phyloP scores from a whole-genome alignment of 1,139 yeast genomes.

The Candida smagusa region DNA sequence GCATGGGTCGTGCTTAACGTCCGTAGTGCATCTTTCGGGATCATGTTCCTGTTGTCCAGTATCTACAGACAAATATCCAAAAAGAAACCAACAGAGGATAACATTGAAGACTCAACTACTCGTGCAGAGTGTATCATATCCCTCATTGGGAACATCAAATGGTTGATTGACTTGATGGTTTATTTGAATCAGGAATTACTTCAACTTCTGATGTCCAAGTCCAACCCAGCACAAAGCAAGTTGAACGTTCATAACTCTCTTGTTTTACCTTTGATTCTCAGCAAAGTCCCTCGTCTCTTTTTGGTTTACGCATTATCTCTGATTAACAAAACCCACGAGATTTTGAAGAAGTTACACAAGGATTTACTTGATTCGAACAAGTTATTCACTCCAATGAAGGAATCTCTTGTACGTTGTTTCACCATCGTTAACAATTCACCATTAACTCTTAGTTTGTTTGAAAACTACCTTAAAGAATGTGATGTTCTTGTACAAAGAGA shows the following conservation, averaged over 20 bases:
- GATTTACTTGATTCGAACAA: constrained; percentile 41
- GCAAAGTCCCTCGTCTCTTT: constrained; percentile 69
- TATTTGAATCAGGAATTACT: constrained; percentile 67
- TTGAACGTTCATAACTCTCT: constrained; percentile 32
- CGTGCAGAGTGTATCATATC: constrained; percentile 59
- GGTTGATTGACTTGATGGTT: constrained; percentile 72
- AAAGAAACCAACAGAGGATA: constrained; percentile 48
- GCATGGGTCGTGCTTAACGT: constrained; percentile 71
- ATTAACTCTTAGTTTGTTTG: constrained; percentile 57
- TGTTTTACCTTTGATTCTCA: constrained; percentile 53
- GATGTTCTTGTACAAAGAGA: constrained; percentile 36
- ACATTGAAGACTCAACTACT: constrained; percentile 50
- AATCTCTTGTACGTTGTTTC: constrained; percentile 51
- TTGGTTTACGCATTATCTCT: constrained; percentile 69
- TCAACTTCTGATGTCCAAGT: constrained; percentile 27
- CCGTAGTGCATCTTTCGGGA: constrained; percentile 68
- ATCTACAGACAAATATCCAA: constrained; percentile 55
- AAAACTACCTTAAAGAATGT: constrained; percentile 55
- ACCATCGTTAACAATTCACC: constrained; percentile 55
- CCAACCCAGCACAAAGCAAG: constrained; percentile 19
- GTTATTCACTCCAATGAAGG: constrained; percentile 51
- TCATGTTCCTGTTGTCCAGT: constrained; percentile 68
- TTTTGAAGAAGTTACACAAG: constrained; percentile 44
- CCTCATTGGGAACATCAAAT: constrained; percentile 69
- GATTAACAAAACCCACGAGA: constrained; percentile 63